Evolutionary conservation across 345 rosid species (phyloP).

Genomic region (Atalantia buxifolia): DNA sequence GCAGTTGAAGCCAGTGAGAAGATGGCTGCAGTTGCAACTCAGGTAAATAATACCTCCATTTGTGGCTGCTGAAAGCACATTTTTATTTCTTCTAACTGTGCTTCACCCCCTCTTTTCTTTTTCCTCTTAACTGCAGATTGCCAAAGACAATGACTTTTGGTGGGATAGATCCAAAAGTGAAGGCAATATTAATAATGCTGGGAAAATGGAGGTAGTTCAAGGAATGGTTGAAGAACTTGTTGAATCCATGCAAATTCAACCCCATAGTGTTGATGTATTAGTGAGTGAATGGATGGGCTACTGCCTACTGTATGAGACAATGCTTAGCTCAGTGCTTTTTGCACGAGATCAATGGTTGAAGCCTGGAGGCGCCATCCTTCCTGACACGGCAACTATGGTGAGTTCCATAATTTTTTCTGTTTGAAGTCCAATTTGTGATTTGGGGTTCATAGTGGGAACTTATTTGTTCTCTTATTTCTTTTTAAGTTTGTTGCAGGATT

Average conservation of each 20-base stretch:
- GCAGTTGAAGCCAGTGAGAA: conserved; percentile 93
- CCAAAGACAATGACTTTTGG: conserved; percentile 70
- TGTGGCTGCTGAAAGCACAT: neutral
- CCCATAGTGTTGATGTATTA: conserved; percentile 68
- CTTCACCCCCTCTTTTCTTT: neutral
- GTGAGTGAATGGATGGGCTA: conserved; percentile 99
- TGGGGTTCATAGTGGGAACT: neutral
- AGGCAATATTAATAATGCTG: conserved; percentile 22
- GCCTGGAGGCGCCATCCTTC: conserved; percentile 98
- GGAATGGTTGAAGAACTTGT: conserved; percentile 86
- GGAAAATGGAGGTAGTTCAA: conserved; percentile 74
- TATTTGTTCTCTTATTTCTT: neutral
- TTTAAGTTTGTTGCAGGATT: conserved; percentile 84
- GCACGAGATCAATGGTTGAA: conserved; percentile 97
- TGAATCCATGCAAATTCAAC: conserved; percentile 53
- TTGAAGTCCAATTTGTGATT: neutral
- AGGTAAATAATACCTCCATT: conserved; percentile 41
- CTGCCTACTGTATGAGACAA: conserved; percentile 88
- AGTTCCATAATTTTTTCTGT: conserved; percentile 18
- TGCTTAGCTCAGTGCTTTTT: conserved; percentile 88
- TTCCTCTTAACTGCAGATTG: conserved; percentile 48
- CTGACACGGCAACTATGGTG: conserved; percentile 93
- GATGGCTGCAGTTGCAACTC: conserved; percentile 91
- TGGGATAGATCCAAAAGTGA: conserved; percentile 27
- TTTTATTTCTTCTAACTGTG: conserved; percentile 13